Conservation (phyloP, 1,139 yeast genomes). For the Debaryomyces nepalensis region DNA sequence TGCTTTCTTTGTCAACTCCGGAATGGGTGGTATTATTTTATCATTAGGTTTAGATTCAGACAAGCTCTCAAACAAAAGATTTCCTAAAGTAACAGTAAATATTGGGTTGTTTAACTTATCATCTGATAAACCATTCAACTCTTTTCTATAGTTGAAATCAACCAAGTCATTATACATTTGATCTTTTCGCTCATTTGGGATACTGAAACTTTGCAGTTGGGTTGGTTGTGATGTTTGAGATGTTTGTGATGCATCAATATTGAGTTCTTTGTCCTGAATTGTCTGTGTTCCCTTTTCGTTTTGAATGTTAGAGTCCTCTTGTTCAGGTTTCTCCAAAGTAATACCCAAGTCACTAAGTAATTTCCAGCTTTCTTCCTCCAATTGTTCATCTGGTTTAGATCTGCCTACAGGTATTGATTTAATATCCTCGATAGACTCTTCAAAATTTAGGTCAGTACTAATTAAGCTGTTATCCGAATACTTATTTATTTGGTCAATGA, state of each 20-base stretch:
- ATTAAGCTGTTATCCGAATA: slow-evolving; percentile 12
- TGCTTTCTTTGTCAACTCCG: slow-evolving; percentile 11
- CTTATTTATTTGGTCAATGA: not conserved
- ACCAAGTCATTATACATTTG: slow-evolving; percentile 20
- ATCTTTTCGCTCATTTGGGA: slow-evolving; percentile 21
- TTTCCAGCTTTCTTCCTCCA: slow-evolving; percentile 27
- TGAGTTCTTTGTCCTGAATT: no score
- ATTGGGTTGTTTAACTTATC: slow-evolving; percentile 28
- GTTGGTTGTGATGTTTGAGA: not conserved
- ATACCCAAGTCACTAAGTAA: slow-evolving; percentile 27
- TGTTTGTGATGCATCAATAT: no score
- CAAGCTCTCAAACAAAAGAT: slow-evolving; percentile 34
- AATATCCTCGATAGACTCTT: slow-evolving; percentile 23
- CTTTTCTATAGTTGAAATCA: slow-evolving; percentile 18
- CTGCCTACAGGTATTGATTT: slow-evolving; percentile 19
- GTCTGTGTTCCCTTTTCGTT: no score
- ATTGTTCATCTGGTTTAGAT: slow-evolving; percentile 14
- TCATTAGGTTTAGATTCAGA: slow-evolving; percentile 10
- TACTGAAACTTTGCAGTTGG: slow-evolving; percentile 4
- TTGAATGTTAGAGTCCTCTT: not conserved
- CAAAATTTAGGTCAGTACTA: slow-evolving; percentile 21
- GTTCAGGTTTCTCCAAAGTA: slow-evolving; percentile 3
- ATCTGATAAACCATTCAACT: slow-evolving; percentile 19
- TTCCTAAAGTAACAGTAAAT: slow-evolving; percentile 44
- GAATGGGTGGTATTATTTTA: slow-evolving; percentile 14